Percentiles rank a stretch among this genome's conserved stretches.
These are phyloP conservation scores for Rhynchospora pubera DNA, from an alignment of 176 grass and related monocot species.

Conservation along the genomic window DNA sequence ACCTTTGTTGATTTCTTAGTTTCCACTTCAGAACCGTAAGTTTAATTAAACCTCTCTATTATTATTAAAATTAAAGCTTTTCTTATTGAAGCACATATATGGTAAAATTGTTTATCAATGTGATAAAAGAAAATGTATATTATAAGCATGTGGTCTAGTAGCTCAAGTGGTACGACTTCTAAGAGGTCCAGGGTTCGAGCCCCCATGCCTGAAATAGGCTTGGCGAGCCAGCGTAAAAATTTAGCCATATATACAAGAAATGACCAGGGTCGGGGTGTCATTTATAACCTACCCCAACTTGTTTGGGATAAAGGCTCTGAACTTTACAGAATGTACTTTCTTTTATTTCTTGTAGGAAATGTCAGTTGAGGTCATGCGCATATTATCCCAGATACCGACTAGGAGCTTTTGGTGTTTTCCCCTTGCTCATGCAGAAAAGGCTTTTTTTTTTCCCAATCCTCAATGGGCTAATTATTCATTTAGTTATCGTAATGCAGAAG, in stretches of 20 bases:
- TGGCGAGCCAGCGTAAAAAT: too few relatives aligned
- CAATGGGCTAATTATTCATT: conserved; percentile 17
- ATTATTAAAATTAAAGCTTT: neutral
- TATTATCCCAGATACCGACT: conserved; percentile 66
- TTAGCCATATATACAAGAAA: too few relatives aligned
- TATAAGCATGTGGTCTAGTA: too few relatives aligned
- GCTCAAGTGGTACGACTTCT: too few relatives aligned
- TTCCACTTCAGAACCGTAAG: conserved; percentile 67
- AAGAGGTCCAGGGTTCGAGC: too few relatives aligned
- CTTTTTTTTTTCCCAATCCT: too few relatives aligned
- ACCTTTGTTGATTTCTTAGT: conserved; percentile 83
- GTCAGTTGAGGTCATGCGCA: conserved; percentile 65
- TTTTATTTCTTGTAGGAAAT: conserved; percentile 43
- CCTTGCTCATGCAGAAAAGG: conserved; percentile 63
- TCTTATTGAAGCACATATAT: conserved; percentile 6
- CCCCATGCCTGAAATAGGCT: too few relatives aligned
- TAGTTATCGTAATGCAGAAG: conserved; percentile 12
- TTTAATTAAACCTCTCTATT: neutral
- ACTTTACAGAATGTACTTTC: neutral
- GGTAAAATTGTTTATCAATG: conserved; percentile 1
- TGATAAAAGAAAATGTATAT: neutral
- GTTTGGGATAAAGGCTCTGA: too few relatives aligned
- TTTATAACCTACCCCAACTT: too few relatives aligned
- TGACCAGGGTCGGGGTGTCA: too few relatives aligned
- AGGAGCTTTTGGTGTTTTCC: conserved; percentile 74